Conservation (phyloP, 495 filamentous ascomycete species). For the Rhypophila decipiens region DNA sequence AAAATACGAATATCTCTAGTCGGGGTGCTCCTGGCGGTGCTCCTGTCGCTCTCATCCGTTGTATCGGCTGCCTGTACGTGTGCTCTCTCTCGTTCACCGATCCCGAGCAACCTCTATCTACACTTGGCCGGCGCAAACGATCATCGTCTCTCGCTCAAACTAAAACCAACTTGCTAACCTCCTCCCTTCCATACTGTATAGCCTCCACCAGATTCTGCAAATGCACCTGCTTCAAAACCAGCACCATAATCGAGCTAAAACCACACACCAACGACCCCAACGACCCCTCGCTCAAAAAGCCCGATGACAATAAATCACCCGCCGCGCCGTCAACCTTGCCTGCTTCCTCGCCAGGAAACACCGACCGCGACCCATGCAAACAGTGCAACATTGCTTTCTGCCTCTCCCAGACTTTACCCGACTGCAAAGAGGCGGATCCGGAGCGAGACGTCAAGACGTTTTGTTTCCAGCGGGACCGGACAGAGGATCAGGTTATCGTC, state of each 20-base stretch:
- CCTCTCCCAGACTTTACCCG: constrained; percentile 73
- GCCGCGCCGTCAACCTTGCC: not conserved
- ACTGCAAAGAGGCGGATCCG: constrained; percentile 77
- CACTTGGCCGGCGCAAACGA: no score
- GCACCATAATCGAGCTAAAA: constrained; percentile 76
- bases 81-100: no score
- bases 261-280: constrained; percentile 23
- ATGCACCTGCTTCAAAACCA: constrained; percentile 91
- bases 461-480: constrained; percentile 89
- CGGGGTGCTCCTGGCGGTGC: constrained; percentile 22
- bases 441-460: constrained; percentile 82
- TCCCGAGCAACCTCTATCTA: no score
- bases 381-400: constrained; percentile 93
- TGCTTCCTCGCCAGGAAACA: constrained; percentile 15
- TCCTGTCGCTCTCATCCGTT: constrained; percentile 25
- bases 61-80: constrained; percentile 30
- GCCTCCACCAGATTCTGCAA: constrained; percentile 86
- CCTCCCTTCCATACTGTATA: no score
- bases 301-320: not conserved
- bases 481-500: constrained; percentile 85
- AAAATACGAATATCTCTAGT: no score
- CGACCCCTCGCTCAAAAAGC: constrained; percentile 2
- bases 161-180: no score
- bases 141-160: no score
- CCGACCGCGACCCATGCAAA: constrained; percentile 49